Conservation (phyloP, 106 monocot genomes). For the Triglochin maritima region DNA sequence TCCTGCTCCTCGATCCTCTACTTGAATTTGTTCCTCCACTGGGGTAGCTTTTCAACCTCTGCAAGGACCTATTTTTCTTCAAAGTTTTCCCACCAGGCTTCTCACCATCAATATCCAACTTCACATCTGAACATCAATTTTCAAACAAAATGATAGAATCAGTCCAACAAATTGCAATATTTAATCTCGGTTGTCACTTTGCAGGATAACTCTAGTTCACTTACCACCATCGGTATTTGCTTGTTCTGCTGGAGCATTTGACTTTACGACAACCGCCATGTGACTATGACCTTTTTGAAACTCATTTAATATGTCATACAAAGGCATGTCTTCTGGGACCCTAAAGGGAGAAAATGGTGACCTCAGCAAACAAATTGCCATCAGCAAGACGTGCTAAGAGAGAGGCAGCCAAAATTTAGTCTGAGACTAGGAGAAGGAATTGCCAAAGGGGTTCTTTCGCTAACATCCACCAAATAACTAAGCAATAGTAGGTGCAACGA, state of each 20-base stretch:
- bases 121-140: slow-evolving; percentile 9
- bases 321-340: slow-evolving; percentile 75
- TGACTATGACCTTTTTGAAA: slow-evolving; percentile 99
- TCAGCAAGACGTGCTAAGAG: too few relatives aligned
- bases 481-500: too few relatives aligned
- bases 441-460: too few relatives aligned
- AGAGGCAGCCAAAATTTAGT: too few relatives aligned
- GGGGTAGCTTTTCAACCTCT: slow-evolving; percentile 61
- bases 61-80: slow-evolving; percentile 15
- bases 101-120: slow-evolving; percentile 50
- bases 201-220: neutral
- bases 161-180: too few relatives aligned
- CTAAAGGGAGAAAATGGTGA: slow-evolving; percentile 11
- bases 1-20: slow-evolving; percentile 37
- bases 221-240: slow-evolving; percentile 31
- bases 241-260: slow-evolving; percentile 13
- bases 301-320: slow-evolving; percentile 98
- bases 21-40: slow-evolving; percentile 7
- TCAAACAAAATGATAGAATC: too few relatives aligned
- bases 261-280: slow-evolving; percentile 82
- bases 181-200: too few relatives aligned
- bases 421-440: too few relatives aligned
- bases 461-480: too few relatives aligned
- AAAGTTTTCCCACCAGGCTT: slow-evolving; percentile 28
- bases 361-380: too few relatives aligned